A percentile compares a stretch with the other conserved stretches of the same genome.
Evolutionary conservation across 352 stramenopile genomes (phyloP).

Genomic region (Pythium scleroteichum): DNA sequence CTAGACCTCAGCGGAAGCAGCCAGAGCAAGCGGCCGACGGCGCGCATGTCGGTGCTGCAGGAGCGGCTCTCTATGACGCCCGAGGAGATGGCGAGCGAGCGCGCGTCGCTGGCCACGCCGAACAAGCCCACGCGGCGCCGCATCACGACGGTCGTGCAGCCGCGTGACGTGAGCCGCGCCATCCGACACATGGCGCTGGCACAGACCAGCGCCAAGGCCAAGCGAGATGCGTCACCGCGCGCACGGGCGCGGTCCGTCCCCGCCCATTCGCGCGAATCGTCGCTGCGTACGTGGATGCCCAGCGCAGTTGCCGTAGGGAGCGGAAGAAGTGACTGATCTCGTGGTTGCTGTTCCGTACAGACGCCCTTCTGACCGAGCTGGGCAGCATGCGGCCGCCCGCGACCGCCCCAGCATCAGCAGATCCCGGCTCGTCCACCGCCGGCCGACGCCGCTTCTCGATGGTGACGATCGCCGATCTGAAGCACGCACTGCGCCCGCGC

Average conservation of each 20-base stretch:
- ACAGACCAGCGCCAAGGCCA: conserved; percentile 5
- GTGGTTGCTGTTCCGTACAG: conserved; percentile 5
- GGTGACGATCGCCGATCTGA: conserved; percentile 53
- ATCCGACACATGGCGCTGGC: conserved; percentile 12
- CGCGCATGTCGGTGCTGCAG: conserved; percentile 48
- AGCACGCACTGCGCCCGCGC: conserved; percentile 34
- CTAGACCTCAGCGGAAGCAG: conserved; percentile 29
- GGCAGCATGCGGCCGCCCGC: background rate
- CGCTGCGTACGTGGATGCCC: conserved; percentile 12
- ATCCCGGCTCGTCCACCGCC: background rate
- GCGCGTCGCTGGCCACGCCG: conserved; percentile 7
- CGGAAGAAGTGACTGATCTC: background rate
- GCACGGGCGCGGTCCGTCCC: background rate
- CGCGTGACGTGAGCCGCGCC: conserved; percentile 8
- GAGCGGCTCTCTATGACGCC: conserved; percentile 47
- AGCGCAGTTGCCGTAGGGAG: background rate
- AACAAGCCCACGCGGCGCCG: conserved; percentile 8
- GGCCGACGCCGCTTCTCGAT: conserved; percentile 38
- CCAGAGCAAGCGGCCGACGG: conserved; percentile 21
- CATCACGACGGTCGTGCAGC: conserved; percentile 13
- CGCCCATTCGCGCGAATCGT: background rate
- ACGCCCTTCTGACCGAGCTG: conserved; percentile 19
- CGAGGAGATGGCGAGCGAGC: conserved; percentile 30
- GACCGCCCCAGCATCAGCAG: background rate
- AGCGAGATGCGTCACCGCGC: background rate